These are phyloP conservation scores for Malus hybrid DNA, from an alignment of 331 rosid genomes.

Conservation along the genomic window DNA sequence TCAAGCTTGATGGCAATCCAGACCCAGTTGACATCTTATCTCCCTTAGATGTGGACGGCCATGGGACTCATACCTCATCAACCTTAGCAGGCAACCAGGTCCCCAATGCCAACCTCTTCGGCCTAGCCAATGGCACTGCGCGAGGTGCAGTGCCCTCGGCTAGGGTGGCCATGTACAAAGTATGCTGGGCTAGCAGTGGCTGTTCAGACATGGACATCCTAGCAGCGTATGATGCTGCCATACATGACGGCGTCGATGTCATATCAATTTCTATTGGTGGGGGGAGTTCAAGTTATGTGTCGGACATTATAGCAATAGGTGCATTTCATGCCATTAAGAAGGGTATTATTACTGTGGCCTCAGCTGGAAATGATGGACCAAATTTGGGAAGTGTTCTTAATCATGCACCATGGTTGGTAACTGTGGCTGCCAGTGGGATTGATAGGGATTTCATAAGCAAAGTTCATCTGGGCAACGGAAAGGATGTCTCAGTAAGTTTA, in stretches of 20 bases:
- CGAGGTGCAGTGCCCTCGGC: conserved; percentile 80
- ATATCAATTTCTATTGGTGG: conserved; percentile 80
- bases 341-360: conserved; percentile 68
- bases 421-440: conserved; percentile 80
- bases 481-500: conserved; percentile 51
- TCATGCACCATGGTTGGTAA: conserved; percentile 81
- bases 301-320: conserved; percentile 57
- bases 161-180: conserved; percentile 77
- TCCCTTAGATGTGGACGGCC: conserved; percentile 72
- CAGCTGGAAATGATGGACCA: conserved; percentile 87
- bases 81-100: conserved; percentile 58
- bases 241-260: conserved; percentile 80
- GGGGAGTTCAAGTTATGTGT: conserved; percentile 21
- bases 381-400: conserved; percentile 32
- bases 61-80: conserved; percentile 85
- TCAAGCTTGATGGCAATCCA: conserved; percentile 52
- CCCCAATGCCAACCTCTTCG: conserved; percentile 58
- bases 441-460: conserved; percentile 61
- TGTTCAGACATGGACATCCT: conserved; percentile 87
- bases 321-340: conserved; percentile 80
- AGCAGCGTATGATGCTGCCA: conserved; percentile 85
- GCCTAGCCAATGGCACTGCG: conserved; percentile 64
- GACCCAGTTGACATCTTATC: conserved; percentile 53
- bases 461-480: conserved; percentile 62
- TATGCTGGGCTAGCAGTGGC: conserved; percentile 59